Percentiles rank a stretch among this genome's conserved stretches.
These are phyloP conservation scores for Wallemia ichthyophaga DNA, from an alignment of 1,284 basidiomycete species.

Conservation along the genomic window DNA sequence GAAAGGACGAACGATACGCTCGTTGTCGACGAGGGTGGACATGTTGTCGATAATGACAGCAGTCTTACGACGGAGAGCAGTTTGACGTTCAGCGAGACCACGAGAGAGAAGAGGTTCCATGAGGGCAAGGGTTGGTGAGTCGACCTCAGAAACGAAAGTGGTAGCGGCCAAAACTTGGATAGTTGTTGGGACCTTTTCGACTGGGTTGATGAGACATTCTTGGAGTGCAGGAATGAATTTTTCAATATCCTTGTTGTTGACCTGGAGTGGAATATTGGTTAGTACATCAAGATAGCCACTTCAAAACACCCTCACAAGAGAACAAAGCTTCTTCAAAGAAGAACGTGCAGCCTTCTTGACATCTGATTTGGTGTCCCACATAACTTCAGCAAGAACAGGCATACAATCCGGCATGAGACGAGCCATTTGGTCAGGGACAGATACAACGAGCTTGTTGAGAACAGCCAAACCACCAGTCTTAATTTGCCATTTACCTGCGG, in stretches of 20 bases:
- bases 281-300: background rate
- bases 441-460: conserved; percentile 67
- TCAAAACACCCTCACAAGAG: conserved; percentile 19
- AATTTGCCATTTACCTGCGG: conserved; percentile 96
- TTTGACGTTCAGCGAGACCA: conserved; percentile 82
- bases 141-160: conserved; percentile 99
- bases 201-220: conserved; percentile 91
- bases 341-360: conserved; percentile 97
- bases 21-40: conserved; percentile 89
- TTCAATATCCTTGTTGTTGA: conserved; percentile 99
- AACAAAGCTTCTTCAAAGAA: conserved; percentile 72
- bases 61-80: conserved; percentile 84
- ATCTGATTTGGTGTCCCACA: conserved; percentile 99
- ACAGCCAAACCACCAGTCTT: conserved; percentile 66
- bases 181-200: conserved; percentile 93
- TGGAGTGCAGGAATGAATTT: conserved; percentile 89
- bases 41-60: conserved; percentile 96
- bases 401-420: conserved; percentile 86
- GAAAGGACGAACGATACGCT: conserved; percentile 83
- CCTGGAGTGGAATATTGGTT: conserved; percentile 13
- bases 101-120: conserved; percentile 93
- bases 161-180: conserved; percentile 90
- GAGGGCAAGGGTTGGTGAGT: conserved; percentile 89
- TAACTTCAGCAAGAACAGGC: conserved; percentile 76
- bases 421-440: conserved; percentile 57